phyloP scores from a whole-genome alignment of 768 basidiomycete species.

The Mycena venus region DNA sequence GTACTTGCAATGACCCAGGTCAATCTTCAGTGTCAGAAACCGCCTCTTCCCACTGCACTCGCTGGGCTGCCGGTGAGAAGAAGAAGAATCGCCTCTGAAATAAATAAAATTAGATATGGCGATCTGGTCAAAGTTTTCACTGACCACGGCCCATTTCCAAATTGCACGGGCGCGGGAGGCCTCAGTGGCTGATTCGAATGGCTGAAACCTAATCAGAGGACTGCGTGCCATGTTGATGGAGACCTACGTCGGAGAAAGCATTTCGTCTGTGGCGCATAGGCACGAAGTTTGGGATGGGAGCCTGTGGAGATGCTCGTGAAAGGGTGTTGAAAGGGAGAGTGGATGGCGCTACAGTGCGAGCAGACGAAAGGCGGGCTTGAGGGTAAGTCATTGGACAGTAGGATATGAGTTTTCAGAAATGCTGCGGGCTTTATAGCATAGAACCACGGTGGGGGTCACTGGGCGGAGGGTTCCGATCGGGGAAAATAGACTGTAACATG shows the following conservation, averaged over 20 bases:
- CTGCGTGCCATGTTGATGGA: not conserved
- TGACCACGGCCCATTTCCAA: slow-evolving; percentile 19
- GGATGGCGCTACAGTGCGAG: not conserved
- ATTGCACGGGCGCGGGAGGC: not conserved
- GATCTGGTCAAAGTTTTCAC: not conserved
- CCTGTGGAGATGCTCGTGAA: not conserved
- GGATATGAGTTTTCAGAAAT: not conserved
- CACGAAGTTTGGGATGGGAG: not conserved
- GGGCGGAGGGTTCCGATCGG: not conserved
- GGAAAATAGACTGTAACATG: not conserved
- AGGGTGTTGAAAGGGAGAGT: not conserved
- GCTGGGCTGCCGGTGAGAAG: slow-evolving; percentile 1
- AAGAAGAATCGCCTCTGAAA: slow-evolving; percentile 1
- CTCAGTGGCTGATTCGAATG: not conserved
- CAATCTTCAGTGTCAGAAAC: slow-evolving; percentile 25
- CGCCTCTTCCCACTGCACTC: slow-evolving; percentile 15
- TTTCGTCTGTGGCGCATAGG: slow-evolving; percentile 7
- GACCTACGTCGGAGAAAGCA: slow-evolving; percentile 22
- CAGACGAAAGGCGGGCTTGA: not conserved
- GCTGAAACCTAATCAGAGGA: not conserved
- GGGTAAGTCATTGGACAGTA: not conserved
- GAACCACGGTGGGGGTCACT: not conserved
- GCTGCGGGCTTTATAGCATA: not conserved
- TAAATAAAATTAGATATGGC: not conserved
- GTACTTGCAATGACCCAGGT: not conserved